A percentile compares a stretch with the other conserved stretches of the same genome.
phyloP scores from a whole-genome alignment of 495 filamentous ascomycete genomes.

The Penicillium dipodomyicola region DNA sequence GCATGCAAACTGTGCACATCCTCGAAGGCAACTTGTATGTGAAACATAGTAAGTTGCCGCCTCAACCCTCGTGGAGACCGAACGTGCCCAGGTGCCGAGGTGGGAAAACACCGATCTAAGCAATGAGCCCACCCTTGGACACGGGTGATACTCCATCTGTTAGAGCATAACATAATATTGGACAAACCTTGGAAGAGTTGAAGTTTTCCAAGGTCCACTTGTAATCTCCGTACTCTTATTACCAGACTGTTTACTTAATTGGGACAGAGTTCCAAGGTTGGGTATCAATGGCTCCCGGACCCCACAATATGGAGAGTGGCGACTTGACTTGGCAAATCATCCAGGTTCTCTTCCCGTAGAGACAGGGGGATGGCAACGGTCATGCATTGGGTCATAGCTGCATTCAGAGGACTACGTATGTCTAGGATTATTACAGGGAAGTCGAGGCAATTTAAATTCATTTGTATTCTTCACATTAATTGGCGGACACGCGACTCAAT shows the following conservation, averaged over 20 bases:
- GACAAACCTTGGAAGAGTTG: neutral
- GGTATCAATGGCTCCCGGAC: neutral
- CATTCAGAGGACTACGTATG: no score
- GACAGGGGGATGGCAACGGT: constrained; percentile 17
- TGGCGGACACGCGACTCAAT: neutral
- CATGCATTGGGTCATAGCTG: constrained; percentile 14
- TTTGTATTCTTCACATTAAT: neutral
- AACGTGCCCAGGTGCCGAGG: no score
- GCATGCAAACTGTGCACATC: neutral
- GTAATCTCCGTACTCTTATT: neutral
- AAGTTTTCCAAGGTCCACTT: neutral
- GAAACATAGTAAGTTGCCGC: neutral
- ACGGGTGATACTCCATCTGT: neutral
- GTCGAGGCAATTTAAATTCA: neutral
- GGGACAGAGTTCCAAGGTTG: neutral
- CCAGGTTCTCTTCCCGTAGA: neutral
- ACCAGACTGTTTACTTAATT: constrained; percentile 3
- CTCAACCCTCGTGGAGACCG: neutral
- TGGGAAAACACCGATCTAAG: neutral
- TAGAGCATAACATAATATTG: neutral
- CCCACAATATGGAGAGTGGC: neutral
- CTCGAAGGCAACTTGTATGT: no score
- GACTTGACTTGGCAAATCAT: neutral
- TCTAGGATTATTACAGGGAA: neutral
- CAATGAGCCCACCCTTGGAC: neutral